Base-by-base conservation (phyloP, 1,139 yeast genomes). In the Arxiozyma bovina region DNA sequence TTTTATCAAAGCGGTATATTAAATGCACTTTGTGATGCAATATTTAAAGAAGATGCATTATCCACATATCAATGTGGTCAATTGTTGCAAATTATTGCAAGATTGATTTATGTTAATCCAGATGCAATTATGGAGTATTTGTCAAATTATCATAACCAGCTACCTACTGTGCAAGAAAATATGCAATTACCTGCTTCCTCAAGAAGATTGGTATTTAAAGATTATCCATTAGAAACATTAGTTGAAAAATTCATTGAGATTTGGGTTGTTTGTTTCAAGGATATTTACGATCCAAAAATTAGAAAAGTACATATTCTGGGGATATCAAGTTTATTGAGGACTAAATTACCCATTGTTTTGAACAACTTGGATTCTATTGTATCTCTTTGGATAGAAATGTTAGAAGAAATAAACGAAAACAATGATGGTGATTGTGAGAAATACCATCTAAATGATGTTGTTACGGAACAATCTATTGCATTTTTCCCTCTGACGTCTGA, bases 401-500 rank as follows among this genome's bases (percentile, higher is more conserved):
- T 87, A 53, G 96, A 89, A 62, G 96, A 89, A 64, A 76, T 85
- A 15, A 82, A 84, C 55, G 95, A 87, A 61, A 69, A 74, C 8
- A 70, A 63, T 17, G 72, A 73, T 18, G 91, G 91, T 0, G 80
- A 77, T 52, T 81, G 88, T 61, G 81, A 77, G 51, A 79, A 76
- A n/a, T 86, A 85, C 63, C 82, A 80, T 58, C 76, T 77, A 50
- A 80, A 81, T 58, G 80, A 80, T 55, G 69, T 57, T 51, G 54
- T 66, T 44, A 61, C 64, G 1, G 70, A 70, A 47, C 75, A 72
- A 52, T 57, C 65, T 0, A 45, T 55, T 21, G 62, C 58, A 25
- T 66, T 61, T 41, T 60, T 57, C 47, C 63, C 63, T 20, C 50
- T 63, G 42, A 80, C 80, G 55, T 82, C 85, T 4, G 91, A 85